A percentile compares a stretch with the other conserved stretches of the same genome.
These are phyloP conservation scores for Tetracladium maxilliforme DNA, from an alignment of 2,329 filamentous ascomycete species.

Conservation along the genomic window DNA sequence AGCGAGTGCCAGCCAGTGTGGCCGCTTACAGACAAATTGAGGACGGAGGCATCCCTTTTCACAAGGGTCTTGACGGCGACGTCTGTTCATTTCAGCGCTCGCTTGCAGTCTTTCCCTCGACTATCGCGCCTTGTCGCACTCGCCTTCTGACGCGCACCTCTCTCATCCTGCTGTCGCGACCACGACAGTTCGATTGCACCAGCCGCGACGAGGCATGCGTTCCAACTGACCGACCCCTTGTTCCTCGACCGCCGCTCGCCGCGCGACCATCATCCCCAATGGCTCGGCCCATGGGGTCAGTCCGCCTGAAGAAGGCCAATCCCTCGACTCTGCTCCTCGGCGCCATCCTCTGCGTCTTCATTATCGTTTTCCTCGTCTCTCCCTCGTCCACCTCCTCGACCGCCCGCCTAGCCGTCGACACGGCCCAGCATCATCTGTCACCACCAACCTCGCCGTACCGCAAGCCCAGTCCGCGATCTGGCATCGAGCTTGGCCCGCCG, in stretches of 20 bases:
- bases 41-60: too few species aligned
- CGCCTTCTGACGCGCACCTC: too few species aligned
- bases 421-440: constrained; percentile 56
- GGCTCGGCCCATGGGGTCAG: constrained; percentile 38
- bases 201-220: too few species aligned
- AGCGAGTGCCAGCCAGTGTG: too few species aligned
- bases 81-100: too few species aligned
- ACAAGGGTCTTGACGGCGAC: too few species aligned
- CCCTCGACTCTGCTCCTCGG: constrained; percentile 63
- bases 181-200: too few species aligned
- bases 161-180: too few species aligned
- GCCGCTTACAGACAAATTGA: too few species aligned
- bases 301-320: constrained; percentile 68
- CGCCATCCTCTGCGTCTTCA: constrained; percentile 55
- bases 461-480: constrained; percentile 43
- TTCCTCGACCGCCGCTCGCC: neutral
- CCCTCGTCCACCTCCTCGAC: constrained; percentile 32
- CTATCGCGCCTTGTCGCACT: too few species aligned
- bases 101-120: too few species aligned
- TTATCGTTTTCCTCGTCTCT: constrained; percentile 47
- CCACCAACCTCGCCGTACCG: constrained; percentile 62
- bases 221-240: too few species aligned
- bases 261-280: neutral
- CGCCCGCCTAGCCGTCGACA: constrained; percentile 33
- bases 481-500: constrained; percentile 45